These are phyloP conservation scores for Epichloe gansuensis DNA, from an alignment of 2,329 filamentous ascomycete species.

Conservation along the genomic window DNA sequence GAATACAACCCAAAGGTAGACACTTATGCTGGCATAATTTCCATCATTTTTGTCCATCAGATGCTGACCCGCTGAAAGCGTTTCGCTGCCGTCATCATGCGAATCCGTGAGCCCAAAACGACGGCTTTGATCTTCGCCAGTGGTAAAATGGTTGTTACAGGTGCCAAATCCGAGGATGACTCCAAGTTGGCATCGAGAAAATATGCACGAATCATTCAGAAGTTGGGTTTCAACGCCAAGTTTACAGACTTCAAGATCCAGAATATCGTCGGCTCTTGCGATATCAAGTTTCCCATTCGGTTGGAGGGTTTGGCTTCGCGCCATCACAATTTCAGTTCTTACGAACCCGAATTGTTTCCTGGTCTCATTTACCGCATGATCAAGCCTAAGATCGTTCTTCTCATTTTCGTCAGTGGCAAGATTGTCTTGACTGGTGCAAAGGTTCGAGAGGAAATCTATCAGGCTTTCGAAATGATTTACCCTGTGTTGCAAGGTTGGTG, in stretches of 20 bases:
- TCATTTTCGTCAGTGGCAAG: slow-evolving; percentile 97
- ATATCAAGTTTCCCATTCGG: slow-evolving; percentile 98
- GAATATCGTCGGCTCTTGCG: slow-evolving; percentile 97
- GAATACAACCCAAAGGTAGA: slow-evolving; percentile 96
- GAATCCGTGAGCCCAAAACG: slow-evolving; percentile 97
- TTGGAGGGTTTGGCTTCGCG: slow-evolving; percentile 89
- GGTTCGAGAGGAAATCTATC: slow-evolving; percentile 95
- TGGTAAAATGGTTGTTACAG: slow-evolving; percentile 98
- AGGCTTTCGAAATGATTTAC: slow-evolving; percentile 95
- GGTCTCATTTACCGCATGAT: slow-evolving; percentile 99
- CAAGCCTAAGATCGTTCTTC: slow-evolving; percentile 95
- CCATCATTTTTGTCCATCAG: not conserved
- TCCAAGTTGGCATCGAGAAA: slow-evolving; percentile 94
- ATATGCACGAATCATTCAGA: slow-evolving; percentile 98
- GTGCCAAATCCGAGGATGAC: slow-evolving; percentile 95
- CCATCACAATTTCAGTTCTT: slow-evolving; percentile 99
- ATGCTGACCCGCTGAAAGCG: slow-evolving; percentile 43
- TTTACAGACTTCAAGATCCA: slow-evolving; percentile 99
- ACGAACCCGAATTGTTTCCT: slow-evolving; percentile 96
- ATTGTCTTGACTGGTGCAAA: slow-evolving; percentile 97
- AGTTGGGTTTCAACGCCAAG: slow-evolving; percentile 98
- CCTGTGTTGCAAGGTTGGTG: slow-evolving; percentile 74
- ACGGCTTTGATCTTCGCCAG: slow-evolving; percentile 96
- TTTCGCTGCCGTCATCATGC: slow-evolving; percentile 99
- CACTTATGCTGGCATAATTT: slow-evolving; percentile 8